Conservation (phyloP, 768 basidiomycete genomes). For the Boletellus ananiceps region DNA sequence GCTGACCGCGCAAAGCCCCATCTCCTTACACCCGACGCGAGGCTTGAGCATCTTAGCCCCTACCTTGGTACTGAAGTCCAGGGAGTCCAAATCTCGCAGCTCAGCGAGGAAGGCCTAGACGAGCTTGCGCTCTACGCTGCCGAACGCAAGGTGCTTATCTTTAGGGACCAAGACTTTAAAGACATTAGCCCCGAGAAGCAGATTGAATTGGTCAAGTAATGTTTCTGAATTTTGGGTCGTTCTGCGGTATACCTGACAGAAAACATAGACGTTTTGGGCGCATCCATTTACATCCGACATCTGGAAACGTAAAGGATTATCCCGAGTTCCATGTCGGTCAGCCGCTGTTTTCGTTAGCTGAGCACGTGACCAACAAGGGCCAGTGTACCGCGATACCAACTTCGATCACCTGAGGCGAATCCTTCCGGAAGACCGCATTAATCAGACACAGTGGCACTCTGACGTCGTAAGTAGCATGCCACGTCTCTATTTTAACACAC, state of each 20-base stretch:
- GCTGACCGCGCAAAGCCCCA: constrained; percentile 51
- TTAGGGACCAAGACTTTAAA: constrained; percentile 62
- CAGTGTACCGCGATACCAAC: constrained; percentile 49
- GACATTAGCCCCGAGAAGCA: constrained; percentile 49
- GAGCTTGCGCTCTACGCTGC: constrained; percentile 50
- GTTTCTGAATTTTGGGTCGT: background rate
- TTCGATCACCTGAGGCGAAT: constrained; percentile 41
- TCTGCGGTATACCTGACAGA: background rate
- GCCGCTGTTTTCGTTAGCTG: constrained; percentile 10
- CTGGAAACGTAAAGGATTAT: constrained; percentile 50
- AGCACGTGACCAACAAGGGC: background rate
- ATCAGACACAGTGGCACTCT: constrained; percentile 48
- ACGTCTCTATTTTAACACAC: background rate
- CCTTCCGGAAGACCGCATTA: constrained; percentile 38
- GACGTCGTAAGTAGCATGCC: constrained; percentile 39
- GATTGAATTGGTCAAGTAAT: constrained; percentile 45
- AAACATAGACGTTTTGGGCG: constrained; percentile 39
- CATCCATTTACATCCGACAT: constrained; percentile 44
- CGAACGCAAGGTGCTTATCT: constrained; percentile 49
- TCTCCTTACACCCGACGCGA: constrained; percentile 40
- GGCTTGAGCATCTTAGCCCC: constrained; percentile 40
- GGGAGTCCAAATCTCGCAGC: constrained; percentile 51
- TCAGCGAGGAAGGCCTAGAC: constrained; percentile 48
- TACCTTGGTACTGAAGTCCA: constrained; percentile 49
- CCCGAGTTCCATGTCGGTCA: constrained; percentile 57